Evolutionary conservation across 2,329 filamentous ascomycete genomes (phyloP).

Genomic region (Rosellinia necatrix): DNA sequence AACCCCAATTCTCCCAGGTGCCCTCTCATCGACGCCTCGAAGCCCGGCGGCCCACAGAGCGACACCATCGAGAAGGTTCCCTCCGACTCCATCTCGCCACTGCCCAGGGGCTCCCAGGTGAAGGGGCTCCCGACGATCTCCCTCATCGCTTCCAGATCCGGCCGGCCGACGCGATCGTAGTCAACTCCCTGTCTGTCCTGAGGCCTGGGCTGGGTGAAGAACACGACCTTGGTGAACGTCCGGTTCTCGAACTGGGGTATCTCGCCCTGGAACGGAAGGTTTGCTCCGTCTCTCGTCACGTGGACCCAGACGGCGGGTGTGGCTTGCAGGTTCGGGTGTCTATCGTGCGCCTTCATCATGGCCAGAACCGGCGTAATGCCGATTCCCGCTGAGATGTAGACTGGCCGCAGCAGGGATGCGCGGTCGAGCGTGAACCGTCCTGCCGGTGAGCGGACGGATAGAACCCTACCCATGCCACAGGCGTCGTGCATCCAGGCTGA

Average conservation of each 20-base stretch:
- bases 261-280: constrained; percentile 25
- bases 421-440: constrained; percentile 34
- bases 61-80: constrained; percentile 25
- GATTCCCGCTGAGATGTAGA: constrained; percentile 35
- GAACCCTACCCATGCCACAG: constrained; percentile 21
- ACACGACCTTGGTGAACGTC: constrained; percentile 23
- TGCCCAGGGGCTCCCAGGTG: constrained; percentile 27
- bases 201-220: constrained; percentile 28
- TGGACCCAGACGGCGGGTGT: constrained; percentile 33
- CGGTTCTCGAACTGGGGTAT: constrained; percentile 17
- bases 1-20: constrained; percentile 20
- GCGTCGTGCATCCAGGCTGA: constrained; percentile 35
- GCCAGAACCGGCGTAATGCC: constrained; percentile 35
- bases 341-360: constrained; percentile 35
- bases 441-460: constrained; percentile 30
- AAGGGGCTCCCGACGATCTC: constrained; percentile 24
- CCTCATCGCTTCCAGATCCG: constrained; percentile 18
- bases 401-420: constrained; percentile 20
- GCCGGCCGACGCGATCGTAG: constrained; percentile 29
- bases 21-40: constrained; percentile 22
- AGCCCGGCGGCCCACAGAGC: constrained; percentile 30
- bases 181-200: constrained; percentile 21
- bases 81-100: constrained; percentile 19
- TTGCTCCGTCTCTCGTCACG: constrained; percentile 21
- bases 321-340: constrained; percentile 24